Evolutionary conservation across 441 rosid species (phyloP), one percentile per base, ranked within the genome.

Genomic region (Macaranga tanarius): DNA sequence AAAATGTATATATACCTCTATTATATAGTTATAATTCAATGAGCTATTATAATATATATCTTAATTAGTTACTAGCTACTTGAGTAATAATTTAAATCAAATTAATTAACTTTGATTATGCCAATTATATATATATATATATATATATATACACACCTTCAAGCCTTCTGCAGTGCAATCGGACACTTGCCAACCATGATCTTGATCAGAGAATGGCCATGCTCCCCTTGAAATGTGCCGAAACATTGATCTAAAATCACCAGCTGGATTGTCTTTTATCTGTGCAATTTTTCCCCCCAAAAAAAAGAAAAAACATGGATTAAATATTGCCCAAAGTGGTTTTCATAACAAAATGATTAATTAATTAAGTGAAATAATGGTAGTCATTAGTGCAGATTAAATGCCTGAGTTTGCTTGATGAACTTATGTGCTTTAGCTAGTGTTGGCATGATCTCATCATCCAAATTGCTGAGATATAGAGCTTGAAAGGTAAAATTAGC

Each of bases 321-420:
- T 34, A 34, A 34, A 34, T 34, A 34, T 34, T 34, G 38, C 0
- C 38, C 38, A 34, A 34, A 34, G 38, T 34, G 38, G 38, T 34
- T n/a, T 34, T 15, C 3, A 19, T 1, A 50, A n/a, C 38, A 34
- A 34, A n/a, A n/a, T n/a, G n/a, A 34, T 34, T 34, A 34, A 34
- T 34, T 34, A 34, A 34, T 34, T 34, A 4, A 31, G 38, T 5
- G 38, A n/a, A n/a, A n/a, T n/a, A n/a, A n/a, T n/a, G n/a, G n/a
- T n/a, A n/a, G n/a, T n/a, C n/a, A n/a, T n/a, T n/a, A 31, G 38
- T 5, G 38, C 6, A 3, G 38, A 34, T 34, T 52, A n/a, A 5
- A 23, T 38, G 81, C 87, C 86, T 88, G 88, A 57, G 86, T 73
- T 34, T 81, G 38, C 82, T 85, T 83, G 22, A 88, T 67, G 81